These are phyloP conservation scores for Brasenia schreberi DNA, from an alignment of 164 flowering plant genomes.

Conservation along the genomic window DNA sequence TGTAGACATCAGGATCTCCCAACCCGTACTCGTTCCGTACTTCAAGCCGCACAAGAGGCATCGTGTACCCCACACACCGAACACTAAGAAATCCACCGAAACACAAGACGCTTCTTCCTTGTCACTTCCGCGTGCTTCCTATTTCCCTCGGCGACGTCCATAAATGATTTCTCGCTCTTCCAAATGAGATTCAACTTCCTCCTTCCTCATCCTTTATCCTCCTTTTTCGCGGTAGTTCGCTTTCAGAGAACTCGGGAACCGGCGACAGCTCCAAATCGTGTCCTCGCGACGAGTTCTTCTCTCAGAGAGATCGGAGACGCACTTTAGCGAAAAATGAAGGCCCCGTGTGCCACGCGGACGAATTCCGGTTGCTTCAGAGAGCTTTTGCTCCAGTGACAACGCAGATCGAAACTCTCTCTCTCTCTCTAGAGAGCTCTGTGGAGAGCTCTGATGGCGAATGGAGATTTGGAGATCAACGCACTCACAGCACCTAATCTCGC, in stretches of 20 bases:
- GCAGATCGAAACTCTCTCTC: not conserved
- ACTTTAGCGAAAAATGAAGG: not conserved
- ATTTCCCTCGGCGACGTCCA: not conserved
- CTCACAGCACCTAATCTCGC: not conserved
- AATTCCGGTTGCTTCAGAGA: not conserved
- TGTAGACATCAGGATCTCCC: constrained; percentile 53
- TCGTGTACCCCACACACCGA: constrained; percentile 8
- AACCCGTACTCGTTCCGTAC: constrained; percentile 70
- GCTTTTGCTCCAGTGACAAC: not conserved
- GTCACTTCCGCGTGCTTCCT: not conserved
- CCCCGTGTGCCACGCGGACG: not conserved
- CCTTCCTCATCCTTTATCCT: not conserved
- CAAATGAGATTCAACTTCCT: not conserved
- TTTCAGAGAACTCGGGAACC: not conserved
- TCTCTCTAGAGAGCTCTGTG: not conserved
- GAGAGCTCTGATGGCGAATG: not conserved
- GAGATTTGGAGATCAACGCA: not conserved
- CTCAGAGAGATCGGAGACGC: not conserved
- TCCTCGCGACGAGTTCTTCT: not conserved
- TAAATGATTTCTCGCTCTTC: not conserved
- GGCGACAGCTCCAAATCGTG: not conserved
- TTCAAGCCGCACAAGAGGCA: constrained; percentile 62
- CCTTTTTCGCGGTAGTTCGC: not conserved
- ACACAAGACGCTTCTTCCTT: not conserved
- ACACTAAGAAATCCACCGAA: not conserved